Percentiles rank a stretch among this genome's conserved stretches.
Evolutionary conservation across 1,284 basidiomycete species (phyloP).

Genomic region (Ceratobasidium sp.): DNA sequence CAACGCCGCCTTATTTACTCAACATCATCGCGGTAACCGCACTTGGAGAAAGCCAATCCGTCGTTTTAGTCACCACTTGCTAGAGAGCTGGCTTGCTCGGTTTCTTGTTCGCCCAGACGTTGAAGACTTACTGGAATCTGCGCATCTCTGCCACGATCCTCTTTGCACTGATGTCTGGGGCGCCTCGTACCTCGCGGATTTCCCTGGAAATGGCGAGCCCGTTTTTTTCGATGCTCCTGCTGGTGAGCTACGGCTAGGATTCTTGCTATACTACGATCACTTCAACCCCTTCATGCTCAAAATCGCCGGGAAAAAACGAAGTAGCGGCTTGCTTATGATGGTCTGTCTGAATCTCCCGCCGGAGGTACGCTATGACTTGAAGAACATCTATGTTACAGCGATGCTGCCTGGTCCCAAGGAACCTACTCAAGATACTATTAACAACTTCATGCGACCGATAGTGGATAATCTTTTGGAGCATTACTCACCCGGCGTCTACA

Average conservation of each 20-base stretch:
- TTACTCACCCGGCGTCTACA: slow-evolving; percentile 52
- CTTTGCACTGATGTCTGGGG: slow-evolving; percentile 53
- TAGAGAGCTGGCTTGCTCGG: slow-evolving; percentile 26
- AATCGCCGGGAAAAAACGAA: slow-evolving; percentile 55
- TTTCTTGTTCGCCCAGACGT: slow-evolving; percentile 32
- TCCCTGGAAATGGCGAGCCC: slow-evolving; percentile 51
- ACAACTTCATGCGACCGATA: slow-evolving; percentile 44
- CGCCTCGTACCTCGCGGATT: slow-evolving; percentile 53
- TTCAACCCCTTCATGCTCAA: slow-evolving; percentile 54
- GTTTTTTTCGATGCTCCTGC: slow-evolving; percentile 47
- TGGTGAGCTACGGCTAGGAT: slow-evolving; percentile 53
- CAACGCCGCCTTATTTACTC: background rate
- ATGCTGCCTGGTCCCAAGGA: slow-evolving; percentile 58
- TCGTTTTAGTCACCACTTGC: slow-evolving; percentile 9
- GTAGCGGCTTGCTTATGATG: slow-evolving; percentile 58
- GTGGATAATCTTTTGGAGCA: background rate
- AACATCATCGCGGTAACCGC: background rate
- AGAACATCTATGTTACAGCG: slow-evolving; percentile 60
- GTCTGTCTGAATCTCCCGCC: slow-evolving; percentile 60
- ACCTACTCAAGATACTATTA: slow-evolving; percentile 55
- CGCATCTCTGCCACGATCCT: background rate
- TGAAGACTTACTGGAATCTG: slow-evolving; percentile 34
- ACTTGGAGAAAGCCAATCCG: slow-evolving; percentile 7
- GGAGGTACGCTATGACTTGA: slow-evolving; percentile 54
- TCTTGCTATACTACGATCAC: slow-evolving; percentile 57